Conservation (phyloP, 139 green algal species). For the Chlorella sp. region DNA sequence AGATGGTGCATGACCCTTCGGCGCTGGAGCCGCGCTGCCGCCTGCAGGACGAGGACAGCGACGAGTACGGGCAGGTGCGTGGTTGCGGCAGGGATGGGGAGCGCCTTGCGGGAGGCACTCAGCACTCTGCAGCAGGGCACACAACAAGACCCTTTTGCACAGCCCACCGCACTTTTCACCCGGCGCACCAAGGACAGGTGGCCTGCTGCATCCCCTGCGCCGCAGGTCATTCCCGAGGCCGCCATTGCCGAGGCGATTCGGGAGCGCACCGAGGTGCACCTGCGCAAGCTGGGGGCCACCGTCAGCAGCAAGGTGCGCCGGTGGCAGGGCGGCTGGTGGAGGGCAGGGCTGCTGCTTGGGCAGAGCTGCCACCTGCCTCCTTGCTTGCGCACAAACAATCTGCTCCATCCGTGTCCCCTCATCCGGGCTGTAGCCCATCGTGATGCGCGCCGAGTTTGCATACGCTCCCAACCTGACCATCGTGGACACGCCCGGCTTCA, state of each 20-base stretch:
- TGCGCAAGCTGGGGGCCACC: constrained; percentile 71
- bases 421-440: constrained; percentile 36
- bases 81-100: no score
- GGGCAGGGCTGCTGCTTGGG: no score
- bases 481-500: constrained; percentile 95
- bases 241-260: constrained; percentile 84
- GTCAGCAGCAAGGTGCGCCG: constrained; percentile 76
- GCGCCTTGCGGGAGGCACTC: no score
- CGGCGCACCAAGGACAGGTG: no score
- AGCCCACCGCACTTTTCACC: no score
- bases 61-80: constrained; percentile 77
- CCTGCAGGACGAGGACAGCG: constrained; percentile 88
- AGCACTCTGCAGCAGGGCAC: no score
- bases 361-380: no score
- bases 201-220: constrained; percentile 44
- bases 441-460: constrained; percentile 69
- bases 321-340: neutral
- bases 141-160: no score
- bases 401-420: no score
- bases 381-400: no score
- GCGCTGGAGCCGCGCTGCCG: constrained; percentile 81
- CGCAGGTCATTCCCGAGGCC: constrained; percentile 53
- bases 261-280: constrained; percentile 83
- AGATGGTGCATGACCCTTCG: constrained; percentile 74
- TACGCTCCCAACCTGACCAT: constrained; percentile 94